These are phyloP conservation scores for Tympanopsis confertula DNA, from an alignment of 2,329 filamentous ascomycete genomes.

Conservation along the genomic window DNA sequence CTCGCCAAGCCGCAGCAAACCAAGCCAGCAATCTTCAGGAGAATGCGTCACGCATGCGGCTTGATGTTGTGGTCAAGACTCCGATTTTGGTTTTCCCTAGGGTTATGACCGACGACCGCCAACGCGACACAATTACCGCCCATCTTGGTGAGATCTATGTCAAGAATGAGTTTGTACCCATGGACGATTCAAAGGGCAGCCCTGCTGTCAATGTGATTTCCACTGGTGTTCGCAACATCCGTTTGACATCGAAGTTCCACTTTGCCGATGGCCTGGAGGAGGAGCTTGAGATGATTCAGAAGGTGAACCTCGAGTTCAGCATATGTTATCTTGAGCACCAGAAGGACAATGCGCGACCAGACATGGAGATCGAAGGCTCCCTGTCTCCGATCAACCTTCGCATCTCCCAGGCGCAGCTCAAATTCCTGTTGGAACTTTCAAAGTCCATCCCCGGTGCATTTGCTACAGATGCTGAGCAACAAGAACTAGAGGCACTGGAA, in stretches of 20 bases:
- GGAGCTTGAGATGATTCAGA: constrained; percentile 91
- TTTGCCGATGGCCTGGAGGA: constrained; percentile 60
- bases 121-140: constrained; percentile 76
- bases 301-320: constrained; percentile 86
- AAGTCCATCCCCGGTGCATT: constrained; percentile 82
- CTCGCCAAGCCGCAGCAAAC: constrained; percentile 82
- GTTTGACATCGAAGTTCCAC: constrained; percentile 79
- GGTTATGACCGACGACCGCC: constrained; percentile 55
- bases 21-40: constrained; percentile 91
- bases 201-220: constrained; percentile 80
- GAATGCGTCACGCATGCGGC: constrained; percentile 79
- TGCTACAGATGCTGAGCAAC: constrained; percentile 39
- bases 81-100: constrained; percentile 93
- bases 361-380: constrained; percentile 79
- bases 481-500: not conserved
- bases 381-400: constrained; percentile 90
- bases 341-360: constrained; percentile 61
- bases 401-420: constrained; percentile 82
- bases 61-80: constrained; percentile 85
- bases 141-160: constrained; percentile 96
- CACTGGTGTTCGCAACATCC: constrained; percentile 82
- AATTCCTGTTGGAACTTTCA: constrained; percentile 77
- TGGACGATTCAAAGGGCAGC: constrained; percentile 34
- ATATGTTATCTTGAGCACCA: constrained; percentile 86
- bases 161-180: constrained; percentile 77